These are phyloP conservation scores for Phytophthora megakarya DNA, from an alignment of 352 stramenopile genomes.

Conservation along the genomic window DNA sequence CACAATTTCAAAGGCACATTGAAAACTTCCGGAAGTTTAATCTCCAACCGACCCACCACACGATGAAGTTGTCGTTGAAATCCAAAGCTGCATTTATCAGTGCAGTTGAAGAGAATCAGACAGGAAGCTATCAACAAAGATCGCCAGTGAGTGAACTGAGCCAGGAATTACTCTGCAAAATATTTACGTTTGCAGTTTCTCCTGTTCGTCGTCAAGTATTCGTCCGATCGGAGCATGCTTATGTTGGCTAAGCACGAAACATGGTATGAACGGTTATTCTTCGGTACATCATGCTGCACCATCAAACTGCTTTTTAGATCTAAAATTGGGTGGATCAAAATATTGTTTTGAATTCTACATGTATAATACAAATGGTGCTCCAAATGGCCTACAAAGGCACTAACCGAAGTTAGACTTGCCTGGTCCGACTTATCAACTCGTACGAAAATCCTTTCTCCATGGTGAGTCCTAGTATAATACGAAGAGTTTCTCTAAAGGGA, in stretches of 20 bases:
- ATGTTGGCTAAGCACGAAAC: slow-evolving; percentile 9
- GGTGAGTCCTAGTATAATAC: no score
- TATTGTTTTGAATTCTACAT: no score
- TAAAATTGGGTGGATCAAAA: no score
- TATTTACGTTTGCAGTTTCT: slow-evolving; percentile 3
- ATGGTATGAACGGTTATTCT: no score
- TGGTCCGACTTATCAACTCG: no score
- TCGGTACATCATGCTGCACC: no score
- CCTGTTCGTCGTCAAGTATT: slow-evolving; percentile 12
- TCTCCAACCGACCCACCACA: slow-evolving; percentile 4
- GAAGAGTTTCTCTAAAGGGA: no score
- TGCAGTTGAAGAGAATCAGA: neutral
- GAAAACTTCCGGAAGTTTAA: slow-evolving; percentile 3
- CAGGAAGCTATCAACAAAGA: neutral
- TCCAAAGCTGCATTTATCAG: slow-evolving; percentile 14
- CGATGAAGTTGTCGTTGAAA: neutral
- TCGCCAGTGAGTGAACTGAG: neutral
- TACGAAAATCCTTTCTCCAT: no score
- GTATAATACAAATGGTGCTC: no score
- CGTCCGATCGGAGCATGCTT: neutral
- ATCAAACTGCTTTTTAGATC: no score
- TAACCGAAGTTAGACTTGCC: no score
- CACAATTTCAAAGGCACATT: neutral
- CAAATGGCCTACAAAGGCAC: no score
- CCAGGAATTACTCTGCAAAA: slow-evolving; percentile 6